Conservation (phyloP, 2,329 filamentous ascomycete genomes). For the Colletotrichum viniferum region DNA sequence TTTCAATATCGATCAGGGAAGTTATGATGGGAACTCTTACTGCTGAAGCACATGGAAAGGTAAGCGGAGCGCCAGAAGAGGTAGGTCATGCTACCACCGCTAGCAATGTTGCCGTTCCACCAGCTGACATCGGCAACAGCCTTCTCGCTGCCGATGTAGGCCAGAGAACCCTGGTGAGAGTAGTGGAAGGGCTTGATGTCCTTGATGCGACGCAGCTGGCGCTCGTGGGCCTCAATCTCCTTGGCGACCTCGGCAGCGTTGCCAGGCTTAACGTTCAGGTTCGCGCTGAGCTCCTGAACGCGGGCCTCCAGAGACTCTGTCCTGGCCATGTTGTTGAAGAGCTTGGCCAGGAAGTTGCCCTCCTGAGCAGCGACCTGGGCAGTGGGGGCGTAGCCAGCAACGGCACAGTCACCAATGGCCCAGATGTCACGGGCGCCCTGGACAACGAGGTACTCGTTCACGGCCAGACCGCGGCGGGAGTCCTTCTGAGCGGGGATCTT, state of each 20-base stretch:
- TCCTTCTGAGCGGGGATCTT: slow-evolving; percentile 95
- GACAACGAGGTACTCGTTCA: slow-evolving; percentile 98
- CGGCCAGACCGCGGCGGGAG: slow-evolving; percentile 90
- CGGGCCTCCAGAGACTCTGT: slow-evolving; percentile 81
- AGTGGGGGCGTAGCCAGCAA: slow-evolving; percentile 96
- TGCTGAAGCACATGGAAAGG: slow-evolving; percentile 99
- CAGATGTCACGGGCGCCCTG: slow-evolving; percentile 97
- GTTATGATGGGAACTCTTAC: slow-evolving; percentile 69
- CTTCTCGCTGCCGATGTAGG: slow-evolving; percentile 98
- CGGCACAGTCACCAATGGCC: slow-evolving; percentile 96
- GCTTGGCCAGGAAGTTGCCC: slow-evolving; percentile 88
- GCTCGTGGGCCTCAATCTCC: slow-evolving; percentile 87
- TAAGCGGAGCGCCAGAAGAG: slow-evolving; percentile 99
- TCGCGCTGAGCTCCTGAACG: slow-evolving; percentile 70
- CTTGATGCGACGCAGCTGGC: slow-evolving; percentile 86
- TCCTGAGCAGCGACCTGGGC: slow-evolving; percentile 97
- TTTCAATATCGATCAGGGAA: background rate
- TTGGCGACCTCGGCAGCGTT: slow-evolving; percentile 70
- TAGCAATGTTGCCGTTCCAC: slow-evolving; percentile 96
- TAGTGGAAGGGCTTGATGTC: slow-evolving; percentile 98
- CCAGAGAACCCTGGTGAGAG: slow-evolving; percentile 94
- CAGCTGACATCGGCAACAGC: slow-evolving; percentile 97
- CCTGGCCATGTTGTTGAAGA: slow-evolving; percentile 99
- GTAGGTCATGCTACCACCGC: slow-evolving; percentile 92
- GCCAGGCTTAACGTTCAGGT: slow-evolving; percentile 63